Base-by-base conservation (phyloP, 2,329 filamentous ascomycete species). In the Rosellinia necatrix region DNA sequence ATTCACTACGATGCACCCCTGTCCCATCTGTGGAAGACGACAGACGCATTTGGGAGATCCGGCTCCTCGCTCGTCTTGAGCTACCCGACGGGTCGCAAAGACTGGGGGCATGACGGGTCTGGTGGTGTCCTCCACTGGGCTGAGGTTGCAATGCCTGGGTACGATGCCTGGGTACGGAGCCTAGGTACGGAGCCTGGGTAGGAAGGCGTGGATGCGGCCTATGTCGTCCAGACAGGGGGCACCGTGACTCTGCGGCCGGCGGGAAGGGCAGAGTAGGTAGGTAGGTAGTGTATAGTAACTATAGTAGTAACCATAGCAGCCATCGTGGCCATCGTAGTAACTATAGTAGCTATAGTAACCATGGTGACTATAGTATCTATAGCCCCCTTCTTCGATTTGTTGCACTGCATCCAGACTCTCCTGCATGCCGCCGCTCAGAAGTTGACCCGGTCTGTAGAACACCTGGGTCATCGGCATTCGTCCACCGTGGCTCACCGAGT, bases 61-160 rank as follows among this genome's bases (percentile, higher is more conserved):
- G 49, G 34, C 41, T 53, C 22, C 46, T 56, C 56, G 49, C 43
- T 56, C 56, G 53, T 58, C 53, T 59, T 40, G 52, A 59, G 44
- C 44, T 53, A 53, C 52, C 37, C 53, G 59, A 59, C 21, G 35
- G 53, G 46, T 56, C 56, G 24, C 13, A 44, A 35, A 56, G 32
- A 30, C 25, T 41, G 40, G 19, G 21, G 21, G n/a, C n/a, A n/a
- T n/a, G n/a, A n/a, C n/a, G n/a, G n/a, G n/a, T n/a, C n/a, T n/a
- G n/a, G 10, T 38, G 27, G 9, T 32, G 37, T 21, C 17, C 19
- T 46, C 43, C 41, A 56, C 41, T 12, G 46, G 19, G 42, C 24
- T 29, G 46, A 29, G 13, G 22, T 48, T 40, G 52, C 38, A 21
- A 25, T 21, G 34, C 24, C n/a, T n/a, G n/a, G n/a, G n/a, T n/a